Conservation (phyloP, 176 grass and related monocot species). For the Oryza longistaminata region DNA sequence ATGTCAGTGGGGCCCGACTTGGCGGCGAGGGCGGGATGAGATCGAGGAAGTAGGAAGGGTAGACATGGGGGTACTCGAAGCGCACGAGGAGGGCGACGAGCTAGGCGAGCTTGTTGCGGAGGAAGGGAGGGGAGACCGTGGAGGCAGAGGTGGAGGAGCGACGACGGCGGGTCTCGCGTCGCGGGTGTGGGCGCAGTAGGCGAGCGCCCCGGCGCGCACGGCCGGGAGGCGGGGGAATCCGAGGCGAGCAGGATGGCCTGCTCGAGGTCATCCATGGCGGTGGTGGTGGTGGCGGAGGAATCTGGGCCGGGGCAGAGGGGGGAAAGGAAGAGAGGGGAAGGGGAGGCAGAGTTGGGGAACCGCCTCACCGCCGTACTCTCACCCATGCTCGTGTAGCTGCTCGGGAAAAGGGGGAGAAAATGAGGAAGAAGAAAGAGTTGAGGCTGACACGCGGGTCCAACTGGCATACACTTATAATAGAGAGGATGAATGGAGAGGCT, state of each 20-base stretch:
- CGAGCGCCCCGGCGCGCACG: constrained; percentile 74
- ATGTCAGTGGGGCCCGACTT: constrained; percentile 63
- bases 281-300: constrained; percentile 35
- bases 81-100: constrained; percentile 73
- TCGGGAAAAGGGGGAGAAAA: no score
- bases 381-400: no score
- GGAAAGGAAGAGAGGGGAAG: background rate
- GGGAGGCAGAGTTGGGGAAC: constrained; percentile 3
- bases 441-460: no score
- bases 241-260: constrained; percentile 79
- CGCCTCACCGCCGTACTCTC: no score
- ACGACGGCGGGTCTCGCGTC: constrained; percentile 54
- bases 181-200: constrained; percentile 70
- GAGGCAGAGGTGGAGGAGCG: constrained; percentile 82
- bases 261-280: constrained; percentile 94
- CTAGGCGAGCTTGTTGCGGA: constrained; percentile 92
- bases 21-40: constrained; percentile 55
- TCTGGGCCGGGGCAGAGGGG: constrained; percentile 20
- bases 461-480: no score
- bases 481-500: no score
- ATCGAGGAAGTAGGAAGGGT: constrained; percentile 66
- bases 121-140: constrained; percentile 62
- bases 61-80: constrained; percentile 69
- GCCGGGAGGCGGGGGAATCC: constrained; percentile 48
- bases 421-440: no score